Percentiles rank a stretch among this genome's conserved stretches.
phyloP scores from a whole-genome alignment of 1,284 basidiomycete genomes.

The Naganishia albida region DNA sequence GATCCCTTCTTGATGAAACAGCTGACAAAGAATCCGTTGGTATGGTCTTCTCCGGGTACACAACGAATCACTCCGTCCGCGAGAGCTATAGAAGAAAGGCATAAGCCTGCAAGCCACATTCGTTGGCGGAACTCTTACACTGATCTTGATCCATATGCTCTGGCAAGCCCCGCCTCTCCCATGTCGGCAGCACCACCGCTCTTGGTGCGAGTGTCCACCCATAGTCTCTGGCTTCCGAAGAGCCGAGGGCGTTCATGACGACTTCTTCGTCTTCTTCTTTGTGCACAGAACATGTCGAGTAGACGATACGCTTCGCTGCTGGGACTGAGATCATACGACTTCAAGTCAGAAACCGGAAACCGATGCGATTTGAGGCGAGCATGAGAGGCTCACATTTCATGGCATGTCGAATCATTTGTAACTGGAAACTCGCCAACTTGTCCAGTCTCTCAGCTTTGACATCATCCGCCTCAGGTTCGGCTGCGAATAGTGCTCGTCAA shows the following conservation, averaged over 20 bases:
- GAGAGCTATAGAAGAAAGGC: constrained; percentile 55
- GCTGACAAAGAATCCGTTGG: constrained; percentile 93
- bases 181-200: constrained; percentile 68
- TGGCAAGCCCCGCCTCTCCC: constrained; percentile 72
- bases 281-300: constrained; percentile 94
- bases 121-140: constrained; percentile 34
- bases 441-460: constrained; percentile 67
- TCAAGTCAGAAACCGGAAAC: background rate
- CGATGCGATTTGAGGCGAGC: background rate
- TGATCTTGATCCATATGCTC: constrained; percentile 61
- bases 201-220: constrained; percentile 69
- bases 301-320: constrained; percentile 71
- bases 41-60: constrained; percentile 77
- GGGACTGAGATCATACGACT: constrained; percentile 57
- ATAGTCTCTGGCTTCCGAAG: constrained; percentile 64
- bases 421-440: constrained; percentile 82
- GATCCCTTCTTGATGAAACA: constrained; percentile 63
- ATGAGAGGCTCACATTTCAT: constrained; percentile 72
- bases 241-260: constrained; percentile 69
- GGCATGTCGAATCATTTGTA: constrained; percentile 89
- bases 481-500: constrained; percentile 39
- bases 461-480: constrained; percentile 58
- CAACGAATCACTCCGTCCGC: constrained; percentile 78
- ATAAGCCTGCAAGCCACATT: background rate
- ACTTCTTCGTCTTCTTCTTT: constrained; percentile 87